Base-by-base conservation (phyloP, 257 asterid species). In the Ilex aquifolium region DNA sequence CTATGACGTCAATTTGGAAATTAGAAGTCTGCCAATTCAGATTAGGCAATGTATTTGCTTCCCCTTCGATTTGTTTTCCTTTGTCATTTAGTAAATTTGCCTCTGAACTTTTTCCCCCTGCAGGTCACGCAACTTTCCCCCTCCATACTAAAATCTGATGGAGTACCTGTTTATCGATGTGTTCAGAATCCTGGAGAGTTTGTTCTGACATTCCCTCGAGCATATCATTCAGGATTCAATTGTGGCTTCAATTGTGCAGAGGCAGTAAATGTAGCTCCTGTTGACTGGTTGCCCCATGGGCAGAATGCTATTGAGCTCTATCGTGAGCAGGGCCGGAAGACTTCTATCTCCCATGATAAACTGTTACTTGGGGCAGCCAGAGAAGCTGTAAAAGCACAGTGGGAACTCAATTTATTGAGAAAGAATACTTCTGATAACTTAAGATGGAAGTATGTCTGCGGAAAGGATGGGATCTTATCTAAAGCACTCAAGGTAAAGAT, bases 181-280 rank as follows among this genome's bases (percentile, higher is more conserved):
- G 85, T 82, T 65, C 99, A 93, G 76, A 90, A 83, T 70, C 78
- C 96, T 60, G 97, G 99, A 65, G 99, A 93, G 73, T 93, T 90
- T 76, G 86, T 93, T 57, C 75, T 93, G 83, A 93, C 99, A 27
- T 90, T 93, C 82, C 99, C 99, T 68, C 85, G 99, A 71, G 96
- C 99, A 61, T 93, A 93, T 72, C 99, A 93, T 81, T 96, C 99
- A 36, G 99, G 99, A 67, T 93, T 93, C 74, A 93, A 90, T 74
- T 72, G 83, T 55, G 99, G 99, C 64, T 92, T 92, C 67, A 92
- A 89, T 73, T 92, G 99, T 79, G 99, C 99, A 60, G 99, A 92
- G 80, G 99, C 99, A 65, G 99, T 92, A 69, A 92, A 92, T 69
- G 95, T 92, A 48, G 99, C 99, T 69, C 99, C 99, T 65, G 95